Conservation (phyloP, 78 protist species). For the Carpediemonas membranifera region DNA sequence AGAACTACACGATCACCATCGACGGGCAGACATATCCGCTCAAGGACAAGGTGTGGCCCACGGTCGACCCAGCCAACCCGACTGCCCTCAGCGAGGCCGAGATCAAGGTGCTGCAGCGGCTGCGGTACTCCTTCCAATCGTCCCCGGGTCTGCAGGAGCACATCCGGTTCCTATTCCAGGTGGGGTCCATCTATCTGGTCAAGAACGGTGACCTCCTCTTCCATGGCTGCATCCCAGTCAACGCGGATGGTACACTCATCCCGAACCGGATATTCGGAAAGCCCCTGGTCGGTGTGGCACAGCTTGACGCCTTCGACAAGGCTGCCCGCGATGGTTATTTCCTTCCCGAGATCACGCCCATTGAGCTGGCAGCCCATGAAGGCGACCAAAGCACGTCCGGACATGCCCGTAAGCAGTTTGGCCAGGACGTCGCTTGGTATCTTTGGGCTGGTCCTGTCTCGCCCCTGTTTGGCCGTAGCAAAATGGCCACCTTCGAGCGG, state of each 20-base stretch:
- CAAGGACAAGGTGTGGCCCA: neutral
- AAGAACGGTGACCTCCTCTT: no score
- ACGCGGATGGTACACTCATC: neutral
- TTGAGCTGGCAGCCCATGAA: neutral
- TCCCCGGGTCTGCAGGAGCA: no score
- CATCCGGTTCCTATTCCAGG: no score
- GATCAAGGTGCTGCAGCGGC: no score
- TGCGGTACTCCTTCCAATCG: no score
- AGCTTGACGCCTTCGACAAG: no score
- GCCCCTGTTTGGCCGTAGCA: conserved; percentile 15
- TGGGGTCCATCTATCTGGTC: no score
- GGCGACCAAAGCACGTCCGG: neutral
- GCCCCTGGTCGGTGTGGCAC: neutral
- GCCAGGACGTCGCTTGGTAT: neutral
- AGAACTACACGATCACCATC: conserved; percentile 7
- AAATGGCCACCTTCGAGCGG: conserved; percentile 23
- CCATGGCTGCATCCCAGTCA: no score
- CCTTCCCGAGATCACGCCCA: neutral
- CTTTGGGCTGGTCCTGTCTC: conserved; percentile 19
- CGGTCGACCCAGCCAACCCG: no score
- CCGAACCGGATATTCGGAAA: neutral
- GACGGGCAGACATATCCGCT: no score
- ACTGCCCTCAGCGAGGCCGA: conserved; percentile 14
- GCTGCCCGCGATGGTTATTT: neutral
- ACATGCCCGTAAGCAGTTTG: neutral